phyloP scores from a whole-genome alignment of 78 protist species.

The Creolimax fragrantissima region DNA sequence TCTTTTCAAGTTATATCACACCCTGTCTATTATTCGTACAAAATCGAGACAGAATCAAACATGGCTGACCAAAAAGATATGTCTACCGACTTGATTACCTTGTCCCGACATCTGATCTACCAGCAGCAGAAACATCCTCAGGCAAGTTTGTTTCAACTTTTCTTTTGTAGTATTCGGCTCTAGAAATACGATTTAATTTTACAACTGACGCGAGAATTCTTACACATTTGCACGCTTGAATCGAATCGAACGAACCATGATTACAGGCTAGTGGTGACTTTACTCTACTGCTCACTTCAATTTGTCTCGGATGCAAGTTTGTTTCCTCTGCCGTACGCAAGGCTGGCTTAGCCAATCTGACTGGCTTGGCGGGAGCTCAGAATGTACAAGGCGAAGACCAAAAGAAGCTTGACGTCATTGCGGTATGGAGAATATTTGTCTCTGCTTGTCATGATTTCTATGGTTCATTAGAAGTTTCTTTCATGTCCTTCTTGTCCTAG shows the following conservation, averaged over 20 bases:
- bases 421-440: too few relatives aligned
- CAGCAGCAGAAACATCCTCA: not conserved
- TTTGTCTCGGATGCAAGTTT: constrained; percentile 40
- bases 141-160: too few relatives aligned
- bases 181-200: too few relatives aligned
- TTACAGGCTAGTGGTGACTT: constrained; percentile 14
- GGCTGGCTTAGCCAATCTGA: constrained; percentile 47
- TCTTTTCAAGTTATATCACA: too few relatives aligned
- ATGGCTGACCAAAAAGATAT: not conserved
- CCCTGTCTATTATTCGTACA: too few relatives aligned
- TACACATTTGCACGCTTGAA: not conserved
- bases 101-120: constrained; percentile 8
- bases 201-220: too few relatives aligned
- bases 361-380: constrained; percentile 23
- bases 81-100: constrained; percentile 16
- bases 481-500: too few relatives aligned
- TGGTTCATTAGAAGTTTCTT: too few relatives aligned
- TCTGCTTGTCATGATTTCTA: too few relatives aligned
- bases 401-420: constrained; percentile 58
- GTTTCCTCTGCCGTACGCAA: constrained; percentile 20
- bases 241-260: too few relatives aligned
- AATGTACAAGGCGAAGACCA: constrained; percentile 52
- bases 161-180: too few relatives aligned
- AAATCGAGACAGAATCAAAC: not conserved
- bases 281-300: constrained; percentile 31